Evolutionary conservation across 371 early-diverging fungal species (phyloP).

Genomic region (Rhizopus sp.): DNA sequence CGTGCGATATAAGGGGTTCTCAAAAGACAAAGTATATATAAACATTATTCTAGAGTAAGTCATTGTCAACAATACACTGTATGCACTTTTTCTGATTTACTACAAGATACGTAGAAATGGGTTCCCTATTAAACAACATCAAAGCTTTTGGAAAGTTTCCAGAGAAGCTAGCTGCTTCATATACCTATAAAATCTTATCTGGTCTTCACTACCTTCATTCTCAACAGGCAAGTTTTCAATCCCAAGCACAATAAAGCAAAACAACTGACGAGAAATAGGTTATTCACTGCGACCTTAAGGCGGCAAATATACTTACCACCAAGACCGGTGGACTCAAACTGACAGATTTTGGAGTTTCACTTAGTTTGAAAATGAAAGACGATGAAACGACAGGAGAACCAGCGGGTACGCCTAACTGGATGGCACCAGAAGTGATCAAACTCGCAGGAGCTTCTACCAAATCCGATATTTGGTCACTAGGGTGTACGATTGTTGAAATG

Average conservation of each 20-base stretch:
- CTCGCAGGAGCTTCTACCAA: constrained; percentile 79
- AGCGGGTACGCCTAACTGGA: constrained; percentile 99
- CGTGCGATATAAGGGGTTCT: constrained; percentile 86
- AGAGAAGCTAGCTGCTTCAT: constrained; percentile 88
- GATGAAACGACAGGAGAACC: constrained; percentile 67
- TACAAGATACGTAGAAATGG: constrained; percentile 83
- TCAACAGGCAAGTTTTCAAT: constrained; percentile 44
- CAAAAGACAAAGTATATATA: constrained; percentile 71
- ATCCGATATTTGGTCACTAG: constrained; percentile 94
- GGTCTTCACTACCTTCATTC: constrained; percentile 92
- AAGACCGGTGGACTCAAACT: constrained; percentile 92
- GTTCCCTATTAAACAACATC: constrained; percentile 83
- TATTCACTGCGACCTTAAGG: constrained; percentile 96
- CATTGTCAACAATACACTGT: not conserved
- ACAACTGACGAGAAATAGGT: constrained; percentile 40
- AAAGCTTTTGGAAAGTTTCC: constrained; percentile 89
- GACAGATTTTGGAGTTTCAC: constrained; percentile 93
- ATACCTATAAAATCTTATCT: constrained; percentile 87
- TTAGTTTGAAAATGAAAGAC: constrained; percentile 72
- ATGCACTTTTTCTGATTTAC: not conserved
- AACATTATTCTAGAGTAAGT: constrained; percentile 88
- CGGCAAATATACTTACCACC: constrained; percentile 92
- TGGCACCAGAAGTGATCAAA: constrained; percentile 96
- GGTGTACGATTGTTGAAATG: constrained; percentile 88
- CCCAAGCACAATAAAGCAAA: too few species aligned